These are phyloP conservation scores for Apophysomyces variabilis DNA, from an alignment of 371 early-diverging fungal species.

Conservation along the genomic window DNA sequence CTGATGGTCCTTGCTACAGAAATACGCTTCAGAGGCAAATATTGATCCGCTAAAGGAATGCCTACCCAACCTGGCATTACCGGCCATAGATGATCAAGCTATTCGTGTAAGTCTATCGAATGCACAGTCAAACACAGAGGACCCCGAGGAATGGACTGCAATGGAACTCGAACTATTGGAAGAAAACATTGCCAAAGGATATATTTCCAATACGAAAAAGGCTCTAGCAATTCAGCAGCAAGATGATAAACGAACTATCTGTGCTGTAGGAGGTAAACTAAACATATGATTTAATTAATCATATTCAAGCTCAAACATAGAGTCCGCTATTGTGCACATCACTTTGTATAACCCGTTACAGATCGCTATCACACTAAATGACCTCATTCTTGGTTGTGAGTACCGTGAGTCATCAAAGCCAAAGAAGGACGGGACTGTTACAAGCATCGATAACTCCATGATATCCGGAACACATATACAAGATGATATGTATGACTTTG, in stretches of 20 bases:
- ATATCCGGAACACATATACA: constrained; percentile 30
- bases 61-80: constrained; percentile 52
- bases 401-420: constrained; percentile 49
- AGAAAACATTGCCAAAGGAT: constrained; percentile 46
- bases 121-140: constrained; percentile 40
- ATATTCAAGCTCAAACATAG: constrained; percentile 31
- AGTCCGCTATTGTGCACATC: constrained; percentile 70
- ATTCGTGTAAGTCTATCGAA: constrained; percentile 58
- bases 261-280: constrained; percentile 74
- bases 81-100: constrained; percentile 48
- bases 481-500: constrained; percentile 37
- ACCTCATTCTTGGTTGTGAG: constrained; percentile 68
- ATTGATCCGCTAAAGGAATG: constrained; percentile 47
- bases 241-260: constrained; percentile 58
- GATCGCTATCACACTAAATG: constrained; percentile 58
- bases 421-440: constrained; percentile 11
- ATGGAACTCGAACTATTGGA: constrained; percentile 70
- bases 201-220: constrained; percentile 43
- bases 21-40: constrained; percentile 44
- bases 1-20: constrained; percentile 28
- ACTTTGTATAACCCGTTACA: constrained; percentile 70
- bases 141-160: constrained; percentile 60
- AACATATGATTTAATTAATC: neutral
- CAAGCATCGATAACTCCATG: constrained; percentile 30
- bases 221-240: constrained; percentile 50